These are phyloP conservation scores for Sporothrix sp. DNA, from an alignment of 2,329 filamentous ascomycete genomes.

Conservation along the genomic window DNA sequence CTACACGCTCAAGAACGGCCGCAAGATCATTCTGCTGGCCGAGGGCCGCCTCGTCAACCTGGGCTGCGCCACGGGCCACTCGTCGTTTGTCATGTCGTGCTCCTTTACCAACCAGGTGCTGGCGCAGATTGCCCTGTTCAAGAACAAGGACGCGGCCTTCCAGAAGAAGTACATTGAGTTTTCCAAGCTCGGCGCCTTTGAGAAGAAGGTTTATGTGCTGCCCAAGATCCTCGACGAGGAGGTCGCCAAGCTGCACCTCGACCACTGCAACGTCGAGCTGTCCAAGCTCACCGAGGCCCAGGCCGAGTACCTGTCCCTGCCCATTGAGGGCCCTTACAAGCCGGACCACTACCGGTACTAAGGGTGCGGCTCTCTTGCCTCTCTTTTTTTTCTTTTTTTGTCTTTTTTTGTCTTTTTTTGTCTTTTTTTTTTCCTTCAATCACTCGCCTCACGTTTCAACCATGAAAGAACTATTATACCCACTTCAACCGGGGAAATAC, in stretches of 20 bases:
- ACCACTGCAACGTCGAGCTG: conserved; percentile 90
- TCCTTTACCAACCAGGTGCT: conserved; percentile 99
- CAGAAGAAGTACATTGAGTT: conserved; percentile 94
- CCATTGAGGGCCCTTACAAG: conserved; percentile 89
- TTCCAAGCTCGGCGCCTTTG: conserved; percentile 82
- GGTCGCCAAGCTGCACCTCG: conserved; percentile 87
- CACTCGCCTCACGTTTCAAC: no score
- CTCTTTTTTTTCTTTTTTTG: not conserved
- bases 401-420: not conserved
- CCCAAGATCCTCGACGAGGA: conserved; percentile 99
- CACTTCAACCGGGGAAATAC: conserved; percentile 16
- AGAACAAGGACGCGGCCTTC: conserved; percentile 79
- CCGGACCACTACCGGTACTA: conserved; percentile 75
- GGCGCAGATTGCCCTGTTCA: conserved; percentile 97
- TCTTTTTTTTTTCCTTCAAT: conserved; percentile 5
- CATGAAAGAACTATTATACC: conserved; percentile 15
- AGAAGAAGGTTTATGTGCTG: conserved; percentile 86
- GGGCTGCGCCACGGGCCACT: conserved; percentile 97
- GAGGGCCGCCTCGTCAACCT: conserved; percentile 99
- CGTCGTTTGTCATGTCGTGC: conserved; percentile 99
- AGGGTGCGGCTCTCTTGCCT: conserved; percentile 20
- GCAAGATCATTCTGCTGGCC: conserved; percentile 95
- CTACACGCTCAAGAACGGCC: conserved; percentile 86
- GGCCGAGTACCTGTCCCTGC: conserved; percentile 88
- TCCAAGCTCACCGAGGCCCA: conserved; percentile 75